phyloP scores from a whole-genome alignment of 176 grass and related monocot species.

The Coix lacrymajobi region DNA sequence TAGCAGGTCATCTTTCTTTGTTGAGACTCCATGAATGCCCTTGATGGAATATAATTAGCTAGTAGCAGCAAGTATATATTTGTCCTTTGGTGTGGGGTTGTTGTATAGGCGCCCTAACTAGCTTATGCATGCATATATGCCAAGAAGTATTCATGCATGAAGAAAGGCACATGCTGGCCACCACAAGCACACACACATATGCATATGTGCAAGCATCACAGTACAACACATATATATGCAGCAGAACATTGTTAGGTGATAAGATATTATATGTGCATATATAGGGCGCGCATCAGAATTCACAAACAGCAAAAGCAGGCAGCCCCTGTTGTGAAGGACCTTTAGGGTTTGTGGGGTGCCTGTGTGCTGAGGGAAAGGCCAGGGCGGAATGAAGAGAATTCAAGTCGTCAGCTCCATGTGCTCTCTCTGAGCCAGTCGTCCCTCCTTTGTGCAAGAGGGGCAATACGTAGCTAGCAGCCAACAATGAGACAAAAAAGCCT shows the following conservation, averaged over 20 bases:
- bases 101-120: slow-evolving; percentile 13
- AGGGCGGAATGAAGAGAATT: slow-evolving; percentile 11
- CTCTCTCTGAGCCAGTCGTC: slow-evolving; percentile 19
- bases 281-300: slow-evolving; percentile 14
- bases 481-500: slow-evolving; percentile 24
- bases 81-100: slow-evolving; percentile 20
- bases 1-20: slow-evolving; percentile 31
- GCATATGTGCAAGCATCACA: background rate
- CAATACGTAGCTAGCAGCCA: slow-evolving; percentile 17
- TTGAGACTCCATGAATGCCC: slow-evolving; percentile 8
- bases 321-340: slow-evolving; percentile 1
- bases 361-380: slow-evolving; percentile 21
- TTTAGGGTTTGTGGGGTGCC: slow-evolving; percentile 14
- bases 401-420: slow-evolving; percentile 25
- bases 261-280: slow-evolving; percentile 13
- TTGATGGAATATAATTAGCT: slow-evolving; percentile 1
- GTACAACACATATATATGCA: slow-evolving; percentile 1
- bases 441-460: slow-evolving; percentile 15
- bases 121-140: slow-evolving; percentile 32
- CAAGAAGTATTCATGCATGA: slow-evolving; percentile 22
- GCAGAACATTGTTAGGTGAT: background rate
- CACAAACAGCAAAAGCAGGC: slow-evolving; percentile 11
- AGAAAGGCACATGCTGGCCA: slow-evolving; percentile 36
- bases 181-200: slow-evolving; percentile 13
- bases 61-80: background rate